Conservation (phyloP, 345 rosid genomes). For the Anacardium occidentale region DNA sequence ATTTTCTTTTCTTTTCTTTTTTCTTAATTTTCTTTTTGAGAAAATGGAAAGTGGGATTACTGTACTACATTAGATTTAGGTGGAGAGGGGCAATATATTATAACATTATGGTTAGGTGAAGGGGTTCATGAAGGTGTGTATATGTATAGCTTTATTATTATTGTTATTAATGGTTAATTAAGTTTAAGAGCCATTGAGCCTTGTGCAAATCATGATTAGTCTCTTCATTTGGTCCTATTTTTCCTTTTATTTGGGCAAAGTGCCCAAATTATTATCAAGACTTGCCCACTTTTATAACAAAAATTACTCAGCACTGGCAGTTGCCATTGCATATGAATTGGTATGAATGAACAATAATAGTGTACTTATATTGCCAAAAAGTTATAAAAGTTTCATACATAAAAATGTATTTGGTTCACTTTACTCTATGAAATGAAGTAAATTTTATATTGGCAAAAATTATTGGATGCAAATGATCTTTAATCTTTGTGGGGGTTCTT, state of each 20-base stretch:
- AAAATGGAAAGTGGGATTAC: conserved; percentile 35
- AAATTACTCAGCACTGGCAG: too few species aligned
- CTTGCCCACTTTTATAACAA: too few species aligned
- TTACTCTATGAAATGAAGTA: not conserved
- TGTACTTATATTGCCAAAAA: not conserved
- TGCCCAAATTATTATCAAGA: conserved; percentile 7
- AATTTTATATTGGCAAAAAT: conserved; percentile 8
- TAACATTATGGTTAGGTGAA: conserved; percentile 36
- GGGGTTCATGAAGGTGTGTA: conserved; percentile 38
- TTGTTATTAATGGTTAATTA: conserved; percentile 23
- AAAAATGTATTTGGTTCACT: not conserved
- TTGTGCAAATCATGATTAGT: conserved; percentile 38
- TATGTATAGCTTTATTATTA: conserved; percentile 42
- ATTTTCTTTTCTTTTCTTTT: conserved; percentile 10
- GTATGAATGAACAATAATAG: not conserved
- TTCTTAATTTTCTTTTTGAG: conserved; percentile 4
- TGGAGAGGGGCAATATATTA: conserved; percentile 42
- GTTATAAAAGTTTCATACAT: not conserved
- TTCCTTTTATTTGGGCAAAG: not conserved
- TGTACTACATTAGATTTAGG: conserved; percentile 37
- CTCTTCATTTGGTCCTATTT: conserved; percentile 17
- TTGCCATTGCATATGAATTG: too few species aligned
- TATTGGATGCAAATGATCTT: conserved; percentile 19
- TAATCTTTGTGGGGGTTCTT: conserved; percentile 16
- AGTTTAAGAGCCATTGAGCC: conserved; percentile 26